Percentiles rank a stretch among this genome's conserved stretches.
Conservation (phyloP, 2,329 filamentous ascomycete genomes). For the Exophiala mesophila region DNA sequence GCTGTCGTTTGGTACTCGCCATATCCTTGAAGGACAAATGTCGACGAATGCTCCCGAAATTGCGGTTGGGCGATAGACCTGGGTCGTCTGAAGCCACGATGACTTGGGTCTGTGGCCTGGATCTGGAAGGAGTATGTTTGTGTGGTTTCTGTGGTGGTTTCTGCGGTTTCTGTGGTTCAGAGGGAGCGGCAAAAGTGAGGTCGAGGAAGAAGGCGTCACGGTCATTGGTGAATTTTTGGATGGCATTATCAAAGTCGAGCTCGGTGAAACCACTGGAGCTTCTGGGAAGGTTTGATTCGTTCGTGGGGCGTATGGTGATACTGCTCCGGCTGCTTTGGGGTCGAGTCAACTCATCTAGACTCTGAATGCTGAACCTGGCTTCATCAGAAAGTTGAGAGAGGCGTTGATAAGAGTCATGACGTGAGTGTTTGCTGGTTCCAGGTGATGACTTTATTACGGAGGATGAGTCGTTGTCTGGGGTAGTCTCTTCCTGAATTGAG, state of each 20-base stretch:
- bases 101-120: slow-evolving; percentile 65
- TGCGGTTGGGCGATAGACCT: slow-evolving; percentile 48
- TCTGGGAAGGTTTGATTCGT: slow-evolving; percentile 24
- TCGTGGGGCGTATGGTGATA: slow-evolving; percentile 47
- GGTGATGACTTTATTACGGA: slow-evolving; percentile 33
- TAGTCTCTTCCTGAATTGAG: slow-evolving; percentile 55
- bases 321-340: slow-evolving; percentile 62
- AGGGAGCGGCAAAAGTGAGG: slow-evolving; percentile 79
- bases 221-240: slow-evolving; percentile 93
- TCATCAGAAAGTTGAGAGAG: slow-evolving; percentile 34
- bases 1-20: slow-evolving; percentile 87
- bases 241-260: slow-evolving; percentile 88
- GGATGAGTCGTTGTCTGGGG: slow-evolving; percentile 48
- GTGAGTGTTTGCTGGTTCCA: slow-evolving; percentile 35
- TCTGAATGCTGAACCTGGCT: slow-evolving; percentile 43
- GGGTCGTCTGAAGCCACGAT: slow-evolving; percentile 68
- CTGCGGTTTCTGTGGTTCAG: slow-evolving; percentile 71
- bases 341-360: slow-evolving; percentile 44
- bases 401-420: slow-evolving; percentile 38
- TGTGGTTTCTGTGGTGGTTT: slow-evolving; percentile 55
- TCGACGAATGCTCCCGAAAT: slow-evolving; percentile 81
- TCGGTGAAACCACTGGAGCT: slow-evolving; percentile 52
- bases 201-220: slow-evolving; percentile 91
- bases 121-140: slow-evolving; percentile 31
- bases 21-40: slow-evolving; percentile 92